Evolutionary conservation across 1,284 basidiomycete species (phyloP).

Genomic region (Schizophyllum amplum): DNA sequence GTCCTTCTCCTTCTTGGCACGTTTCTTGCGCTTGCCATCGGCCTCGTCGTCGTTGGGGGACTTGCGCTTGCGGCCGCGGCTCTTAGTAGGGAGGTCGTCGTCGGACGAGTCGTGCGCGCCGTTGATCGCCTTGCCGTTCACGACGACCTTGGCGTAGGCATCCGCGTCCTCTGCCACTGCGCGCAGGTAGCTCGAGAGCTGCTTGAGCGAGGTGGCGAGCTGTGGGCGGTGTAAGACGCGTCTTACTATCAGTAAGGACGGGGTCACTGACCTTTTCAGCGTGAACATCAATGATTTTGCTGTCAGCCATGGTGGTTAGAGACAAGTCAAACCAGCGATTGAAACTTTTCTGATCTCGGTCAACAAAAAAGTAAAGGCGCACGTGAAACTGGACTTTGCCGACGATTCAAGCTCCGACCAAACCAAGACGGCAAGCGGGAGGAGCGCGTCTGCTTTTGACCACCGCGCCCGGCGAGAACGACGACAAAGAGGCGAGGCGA

Average conservation of each 20-base stretch:
- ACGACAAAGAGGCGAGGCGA: neutral
- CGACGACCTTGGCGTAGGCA: conserved; percentile 37
- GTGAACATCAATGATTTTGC: neutral
- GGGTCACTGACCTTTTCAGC: neutral
- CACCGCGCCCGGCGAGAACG: neutral
- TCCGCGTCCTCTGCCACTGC: conserved; percentile 51
- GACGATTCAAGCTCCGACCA: neutral
- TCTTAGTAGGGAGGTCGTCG: conserved; percentile 6
- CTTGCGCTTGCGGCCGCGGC: conserved; percentile 31
- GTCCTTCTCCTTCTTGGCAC: conserved; percentile 58
- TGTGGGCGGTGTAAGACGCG: too few species aligned
- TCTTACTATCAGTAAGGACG: too few species aligned
- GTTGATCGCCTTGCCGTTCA: conserved; percentile 13
- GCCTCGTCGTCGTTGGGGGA: conserved; percentile 24
- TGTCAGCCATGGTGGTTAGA: neutral
- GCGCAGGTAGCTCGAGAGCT: conserved; percentile 27
- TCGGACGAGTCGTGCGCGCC: neutral
- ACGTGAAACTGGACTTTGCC: neutral
- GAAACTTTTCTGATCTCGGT: neutral
- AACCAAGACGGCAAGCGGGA: neutral
- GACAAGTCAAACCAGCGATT: neutral
- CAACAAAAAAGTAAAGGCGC: neutral
- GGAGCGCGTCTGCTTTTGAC: neutral
- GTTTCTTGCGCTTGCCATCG: conserved; percentile 40
- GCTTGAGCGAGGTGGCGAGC: conserved; percentile 35